phyloP scores from a whole-genome alignment of 208 protist genomes.

The Trypanosoma avium region DNA sequence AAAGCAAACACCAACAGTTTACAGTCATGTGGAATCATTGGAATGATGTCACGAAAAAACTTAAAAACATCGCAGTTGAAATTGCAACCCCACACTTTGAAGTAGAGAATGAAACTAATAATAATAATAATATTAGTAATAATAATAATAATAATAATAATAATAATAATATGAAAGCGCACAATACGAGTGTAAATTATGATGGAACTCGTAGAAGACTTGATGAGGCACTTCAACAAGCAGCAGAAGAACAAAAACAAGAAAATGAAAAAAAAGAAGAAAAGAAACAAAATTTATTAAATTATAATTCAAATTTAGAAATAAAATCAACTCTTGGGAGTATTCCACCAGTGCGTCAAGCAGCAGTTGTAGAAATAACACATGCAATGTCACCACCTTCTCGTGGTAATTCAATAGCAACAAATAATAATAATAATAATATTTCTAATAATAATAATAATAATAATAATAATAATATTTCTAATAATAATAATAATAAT shows the following conservation, averaged over 20 bases:
- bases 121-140: not conserved
- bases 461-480: not conserved
- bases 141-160: not conserved
- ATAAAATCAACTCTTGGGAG: not conserved
- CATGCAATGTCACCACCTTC: not conserved
- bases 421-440: not conserved
- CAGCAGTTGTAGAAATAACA: not conserved
- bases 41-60: constrained; percentile 57
- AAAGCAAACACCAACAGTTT: no score
- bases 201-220: no score
- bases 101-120: constrained; percentile 1
- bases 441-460: not conserved
- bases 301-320: no score
- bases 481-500: not conserved
- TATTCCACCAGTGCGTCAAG: not conserved
- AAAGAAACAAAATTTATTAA: no score
- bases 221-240: no score
- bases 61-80: constrained; percentile 77
- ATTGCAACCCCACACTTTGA: constrained; percentile 67
- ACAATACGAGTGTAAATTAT: no score
- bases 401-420: not conserved
- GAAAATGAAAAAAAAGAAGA: no score
- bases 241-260: no score
- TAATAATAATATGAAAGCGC: not conserved
- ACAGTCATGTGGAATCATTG: constrained; percentile 45